Percentiles rank a stretch among this genome's conserved stretches.
These are phyloP conservation scores for Chrysoporthe puriensis DNA, from an alignment of 2,329 filamentous ascomycete genomes.

Conservation along the genomic window DNA sequence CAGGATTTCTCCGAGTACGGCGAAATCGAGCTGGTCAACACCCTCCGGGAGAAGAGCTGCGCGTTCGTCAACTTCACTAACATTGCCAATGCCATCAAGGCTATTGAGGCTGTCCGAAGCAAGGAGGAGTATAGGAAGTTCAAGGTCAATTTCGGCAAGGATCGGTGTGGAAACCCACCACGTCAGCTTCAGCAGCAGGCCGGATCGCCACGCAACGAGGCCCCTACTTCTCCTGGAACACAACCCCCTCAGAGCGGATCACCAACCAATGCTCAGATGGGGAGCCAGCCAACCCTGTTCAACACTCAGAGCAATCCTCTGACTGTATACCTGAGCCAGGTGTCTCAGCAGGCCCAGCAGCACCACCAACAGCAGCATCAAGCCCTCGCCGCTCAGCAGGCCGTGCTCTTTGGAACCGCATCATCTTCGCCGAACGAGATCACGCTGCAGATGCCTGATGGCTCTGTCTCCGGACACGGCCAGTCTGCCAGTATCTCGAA, in stretches of 20 bases:
- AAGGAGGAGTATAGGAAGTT: slow-evolving; percentile 97
- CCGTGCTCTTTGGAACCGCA: slow-evolving; percentile 77
- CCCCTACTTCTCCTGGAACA: slow-evolving; percentile 61
- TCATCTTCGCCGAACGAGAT: slow-evolving; percentile 62
- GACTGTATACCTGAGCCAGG: slow-evolving; percentile 89
- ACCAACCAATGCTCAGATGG: slow-evolving; percentile 59
- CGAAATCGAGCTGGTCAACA: slow-evolving; percentile 97
- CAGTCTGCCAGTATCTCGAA: slow-evolving; percentile 69
- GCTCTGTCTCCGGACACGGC: slow-evolving; percentile 64
- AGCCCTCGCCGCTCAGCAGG: slow-evolving; percentile 74
- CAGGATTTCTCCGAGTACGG: slow-evolving; percentile 98
- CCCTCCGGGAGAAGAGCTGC: slow-evolving; percentile 96
- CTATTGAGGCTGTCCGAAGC: slow-evolving; percentile 91
- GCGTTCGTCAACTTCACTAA: slow-evolving; percentile 99
- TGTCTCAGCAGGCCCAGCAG: slow-evolving; percentile 71
- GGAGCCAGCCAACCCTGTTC: slow-evolving; percentile 73
- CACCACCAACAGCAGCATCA: slow-evolving; percentile 72
- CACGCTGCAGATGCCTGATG: slow-evolving; percentile 62
- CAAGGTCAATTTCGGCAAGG: slow-evolving; percentile 99
- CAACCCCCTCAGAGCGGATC: slow-evolving; percentile 62
- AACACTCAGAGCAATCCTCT: slow-evolving; percentile 86
- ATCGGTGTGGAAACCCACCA: slow-evolving; percentile 94
- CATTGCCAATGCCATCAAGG: slow-evolving; percentile 99
- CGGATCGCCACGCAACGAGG: slow-evolving; percentile 68
- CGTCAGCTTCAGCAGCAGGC: slow-evolving; percentile 74